Evolutionary conservation across 1,284 basidiomycete genomes (phyloP).

Genomic region (Ceratobasidium papillatum): DNA sequence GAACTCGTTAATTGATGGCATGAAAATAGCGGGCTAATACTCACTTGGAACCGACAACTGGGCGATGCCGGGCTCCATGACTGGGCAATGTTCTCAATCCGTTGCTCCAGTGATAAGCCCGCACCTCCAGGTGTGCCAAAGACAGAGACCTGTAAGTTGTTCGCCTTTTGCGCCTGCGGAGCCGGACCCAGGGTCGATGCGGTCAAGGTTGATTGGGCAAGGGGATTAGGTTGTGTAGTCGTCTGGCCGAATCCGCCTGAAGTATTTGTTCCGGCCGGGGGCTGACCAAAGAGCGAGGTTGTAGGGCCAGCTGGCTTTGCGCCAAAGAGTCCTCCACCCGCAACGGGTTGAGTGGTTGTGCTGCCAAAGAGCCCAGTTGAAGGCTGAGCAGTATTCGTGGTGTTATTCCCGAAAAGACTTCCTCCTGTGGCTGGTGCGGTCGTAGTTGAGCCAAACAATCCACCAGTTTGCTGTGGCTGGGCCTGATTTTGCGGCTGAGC

Average conservation of each 20-base stretch:
- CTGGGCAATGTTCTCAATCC: conserved; percentile 71
- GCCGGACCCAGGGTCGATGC: conserved; percentile 39
- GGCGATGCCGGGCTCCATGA: conserved; percentile 78
- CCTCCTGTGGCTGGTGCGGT: conserved; percentile 36
- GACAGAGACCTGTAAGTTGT: conserved; percentile 50
- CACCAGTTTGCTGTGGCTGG: conserved; percentile 27
- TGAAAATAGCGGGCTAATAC: conserved; percentile 45
- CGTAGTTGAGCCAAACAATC: conserved; percentile 46
- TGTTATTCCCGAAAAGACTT: conserved; percentile 40
- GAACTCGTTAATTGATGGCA: background rate
- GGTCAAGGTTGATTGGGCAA: conserved; percentile 28
- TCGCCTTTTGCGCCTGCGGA: conserved; percentile 49
- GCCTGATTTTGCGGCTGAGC: conserved; percentile 32
- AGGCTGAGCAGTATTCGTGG: conserved; percentile 37
- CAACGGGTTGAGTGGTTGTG: conserved; percentile 42
- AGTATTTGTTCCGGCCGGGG: background rate
- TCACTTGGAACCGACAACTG: conserved; percentile 83
- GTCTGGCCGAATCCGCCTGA: conserved; percentile 39
- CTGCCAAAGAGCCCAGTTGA: conserved; percentile 48
- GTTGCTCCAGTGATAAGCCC: conserved; percentile 58
- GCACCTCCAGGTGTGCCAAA: conserved; percentile 47
- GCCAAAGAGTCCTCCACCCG: conserved; percentile 44
- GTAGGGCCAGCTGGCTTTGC: conserved; percentile 44
- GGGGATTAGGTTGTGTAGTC: background rate
- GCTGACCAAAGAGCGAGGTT: conserved; percentile 50